Evolutionary conservation across 371 early-diverging fungal genomes (phyloP).

Genomic region (Polyrhizophydium stewartii): DNA sequence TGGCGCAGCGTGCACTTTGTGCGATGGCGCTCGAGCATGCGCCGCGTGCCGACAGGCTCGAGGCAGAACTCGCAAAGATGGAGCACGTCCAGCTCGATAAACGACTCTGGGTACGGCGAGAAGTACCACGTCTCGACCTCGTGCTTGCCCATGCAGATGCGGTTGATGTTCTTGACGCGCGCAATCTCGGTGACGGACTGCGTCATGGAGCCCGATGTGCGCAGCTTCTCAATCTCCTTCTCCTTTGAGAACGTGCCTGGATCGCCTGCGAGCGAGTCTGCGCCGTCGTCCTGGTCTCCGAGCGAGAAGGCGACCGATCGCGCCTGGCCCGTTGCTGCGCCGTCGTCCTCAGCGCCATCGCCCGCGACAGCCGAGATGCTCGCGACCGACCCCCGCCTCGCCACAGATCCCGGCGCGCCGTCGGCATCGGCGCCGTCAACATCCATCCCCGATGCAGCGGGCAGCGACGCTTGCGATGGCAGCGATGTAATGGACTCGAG

Average conservation of each 20-base stretch:
- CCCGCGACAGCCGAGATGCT: no score
- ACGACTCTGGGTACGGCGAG: constrained; percentile 91
- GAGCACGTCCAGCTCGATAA: constrained; percentile 58
- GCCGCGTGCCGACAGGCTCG: constrained; percentile 42
- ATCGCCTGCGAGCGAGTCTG: not conserved
- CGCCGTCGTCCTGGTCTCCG: not conserved
- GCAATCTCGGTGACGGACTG: constrained; percentile 88
- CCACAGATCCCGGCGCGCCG: no score
- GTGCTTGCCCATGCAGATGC: constrained; percentile 91
- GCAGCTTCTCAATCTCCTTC: constrained; percentile 87
- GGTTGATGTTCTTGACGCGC: constrained; percentile 88
- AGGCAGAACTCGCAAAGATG: constrained; percentile 82
- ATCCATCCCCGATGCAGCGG: no score
- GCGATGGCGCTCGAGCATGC: constrained; percentile 47
- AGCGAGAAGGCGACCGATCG: no score
- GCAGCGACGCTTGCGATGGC: no score
- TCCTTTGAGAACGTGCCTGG: constrained; percentile 59
- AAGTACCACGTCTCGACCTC: constrained; percentile 96
- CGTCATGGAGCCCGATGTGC: constrained; percentile 92
- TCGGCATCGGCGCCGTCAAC: no score
- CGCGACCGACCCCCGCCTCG: no score
- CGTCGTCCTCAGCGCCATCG: no score
- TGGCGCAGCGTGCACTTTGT: constrained; percentile 56
- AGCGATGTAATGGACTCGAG: no score
- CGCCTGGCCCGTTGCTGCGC: no score